Conservation (phyloP, 148 eudicot species). For the Vaccinium macrocarpon region DNA sequence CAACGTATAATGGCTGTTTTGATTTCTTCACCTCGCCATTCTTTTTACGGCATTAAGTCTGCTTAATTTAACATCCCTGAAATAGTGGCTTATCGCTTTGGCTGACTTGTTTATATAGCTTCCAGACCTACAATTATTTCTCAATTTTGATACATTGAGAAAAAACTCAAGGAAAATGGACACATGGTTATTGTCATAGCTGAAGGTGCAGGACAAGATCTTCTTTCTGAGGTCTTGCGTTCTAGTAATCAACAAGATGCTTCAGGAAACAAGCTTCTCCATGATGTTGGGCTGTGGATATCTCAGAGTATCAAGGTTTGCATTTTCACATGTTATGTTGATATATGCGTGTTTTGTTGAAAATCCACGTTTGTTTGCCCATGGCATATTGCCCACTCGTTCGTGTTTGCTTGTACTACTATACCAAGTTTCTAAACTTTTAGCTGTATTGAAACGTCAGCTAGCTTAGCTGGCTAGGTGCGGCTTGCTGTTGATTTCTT, state of each 20-base stretch:
- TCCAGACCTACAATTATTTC: background rate
- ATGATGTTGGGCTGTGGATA: conserved; percentile 92
- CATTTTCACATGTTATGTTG: background rate
- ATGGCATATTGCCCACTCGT: background rate
- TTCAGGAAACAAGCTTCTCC: conserved; percentile 83
- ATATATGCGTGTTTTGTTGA: background rate
- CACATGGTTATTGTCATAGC: conserved; percentile 98
- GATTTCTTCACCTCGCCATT: background rate
- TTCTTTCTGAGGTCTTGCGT: conserved; percentile 47
- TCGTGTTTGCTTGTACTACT: background rate
- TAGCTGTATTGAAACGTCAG: conserved; percentile 54
- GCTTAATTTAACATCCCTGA: background rate
- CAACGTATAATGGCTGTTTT: background rate
- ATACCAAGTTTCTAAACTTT: background rate
- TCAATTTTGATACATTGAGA: conserved; percentile 72
- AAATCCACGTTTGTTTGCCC: background rate
- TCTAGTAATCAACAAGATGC: conserved; percentile 60
- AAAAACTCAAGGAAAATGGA: conserved; percentile 81
- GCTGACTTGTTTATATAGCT: background rate
- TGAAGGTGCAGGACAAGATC: conserved; percentile 97
- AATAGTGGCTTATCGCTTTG: background rate
- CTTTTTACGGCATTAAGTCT: background rate
- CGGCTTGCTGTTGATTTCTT: background rate
- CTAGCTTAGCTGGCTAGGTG: background rate
- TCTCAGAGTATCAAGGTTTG: conserved; percentile 76